A percentile compares a stretch with the other conserved stretches of the same genome.
phyloP scores from a whole-genome alignment of 257 asterid genomes.

The Cinchona pubescens region DNA sequence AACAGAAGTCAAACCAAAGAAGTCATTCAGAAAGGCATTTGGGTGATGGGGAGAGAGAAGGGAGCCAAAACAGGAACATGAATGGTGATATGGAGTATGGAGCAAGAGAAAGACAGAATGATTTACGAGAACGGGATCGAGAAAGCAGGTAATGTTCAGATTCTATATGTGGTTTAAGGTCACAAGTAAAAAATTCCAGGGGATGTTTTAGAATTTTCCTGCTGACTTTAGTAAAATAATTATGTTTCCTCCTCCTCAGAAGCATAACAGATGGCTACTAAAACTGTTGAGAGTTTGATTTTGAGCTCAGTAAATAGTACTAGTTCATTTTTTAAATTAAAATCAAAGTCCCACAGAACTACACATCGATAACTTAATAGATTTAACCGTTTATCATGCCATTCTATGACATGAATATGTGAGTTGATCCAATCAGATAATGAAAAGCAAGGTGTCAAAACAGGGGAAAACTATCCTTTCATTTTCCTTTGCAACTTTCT shows the following conservation, averaged over 20 bases:
- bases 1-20: conserved; percentile 40
- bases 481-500: too few relatives aligned
- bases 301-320: neutral
- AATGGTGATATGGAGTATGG: conserved; percentile 33
- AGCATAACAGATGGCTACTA: neutral
- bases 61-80: conserved; percentile 30
- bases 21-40: conserved; percentile 36
- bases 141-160: conserved; percentile 48
- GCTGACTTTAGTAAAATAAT: neutral
- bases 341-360: too few relatives aligned
- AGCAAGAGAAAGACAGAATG: conserved; percentile 39
- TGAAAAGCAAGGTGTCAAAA: too few relatives aligned
- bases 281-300: neutral
- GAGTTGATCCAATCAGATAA: too few relatives aligned
- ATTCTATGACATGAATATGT: too few relatives aligned
- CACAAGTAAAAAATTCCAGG: neutral
- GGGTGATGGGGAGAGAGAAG: conserved; percentile 38
- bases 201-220: neutral
- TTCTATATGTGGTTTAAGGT: neutral
- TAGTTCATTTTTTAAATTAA: neutral
- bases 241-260: neutral
- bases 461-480: too few relatives aligned
- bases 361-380: too few relatives aligned
- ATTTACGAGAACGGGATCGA: conserved; percentile 34
- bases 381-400: too few relatives aligned